phyloP scores from a whole-genome alignment of 2,329 filamentous ascomycete genomes.

The Sclerotinia subarctica region DNA sequence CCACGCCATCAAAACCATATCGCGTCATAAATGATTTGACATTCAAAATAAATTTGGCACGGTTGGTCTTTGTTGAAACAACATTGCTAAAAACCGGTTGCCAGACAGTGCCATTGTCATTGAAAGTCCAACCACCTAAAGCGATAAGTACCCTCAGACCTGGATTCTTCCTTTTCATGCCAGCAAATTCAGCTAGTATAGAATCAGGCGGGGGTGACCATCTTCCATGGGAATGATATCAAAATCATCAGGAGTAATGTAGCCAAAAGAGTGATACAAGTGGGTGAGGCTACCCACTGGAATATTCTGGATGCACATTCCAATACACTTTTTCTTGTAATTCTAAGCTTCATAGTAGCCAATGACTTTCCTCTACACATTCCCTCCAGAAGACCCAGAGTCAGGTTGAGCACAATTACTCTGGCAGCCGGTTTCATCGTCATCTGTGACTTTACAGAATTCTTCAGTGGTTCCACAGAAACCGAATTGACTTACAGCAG shows the following conservation, averaged over 20 bases:
- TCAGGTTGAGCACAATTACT: slow-evolving; percentile 19
- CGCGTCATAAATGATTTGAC: neutral
- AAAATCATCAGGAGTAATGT: slow-evolving; percentile 41
- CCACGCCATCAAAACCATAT: slow-evolving; percentile 9
- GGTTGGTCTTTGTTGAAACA: slow-evolving; percentile 28
- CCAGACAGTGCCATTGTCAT: slow-evolving; percentile 14
- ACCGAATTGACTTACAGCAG: slow-evolving; percentile 37
- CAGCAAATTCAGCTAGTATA: slow-evolving; percentile 24
- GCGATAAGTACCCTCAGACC: slow-evolving; percentile 23
- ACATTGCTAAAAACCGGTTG: neutral
- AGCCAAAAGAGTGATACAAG: slow-evolving; percentile 40
- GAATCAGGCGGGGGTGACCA: neutral
- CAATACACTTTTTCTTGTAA: neutral
- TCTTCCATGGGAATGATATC: slow-evolving; percentile 32
- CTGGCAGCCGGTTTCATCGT: slow-evolving; percentile 1
- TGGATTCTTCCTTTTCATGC: slow-evolving; percentile 15
- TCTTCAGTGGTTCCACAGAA: slow-evolving; percentile 27
- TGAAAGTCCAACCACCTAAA: slow-evolving; percentile 28
- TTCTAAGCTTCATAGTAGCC: slow-evolving; percentile 42
- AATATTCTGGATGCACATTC: neutral
- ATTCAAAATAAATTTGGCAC: slow-evolving; percentile 21
- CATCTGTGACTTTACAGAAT: slow-evolving; percentile 21
- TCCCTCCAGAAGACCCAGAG: slow-evolving; percentile 18
- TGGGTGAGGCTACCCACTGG: slow-evolving; percentile 29
- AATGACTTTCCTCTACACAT: slow-evolving; percentile 24